Evolutionary conservation across 345 rosid genomes (phyloP).

Genomic region (Camelina neglecta): DNA sequence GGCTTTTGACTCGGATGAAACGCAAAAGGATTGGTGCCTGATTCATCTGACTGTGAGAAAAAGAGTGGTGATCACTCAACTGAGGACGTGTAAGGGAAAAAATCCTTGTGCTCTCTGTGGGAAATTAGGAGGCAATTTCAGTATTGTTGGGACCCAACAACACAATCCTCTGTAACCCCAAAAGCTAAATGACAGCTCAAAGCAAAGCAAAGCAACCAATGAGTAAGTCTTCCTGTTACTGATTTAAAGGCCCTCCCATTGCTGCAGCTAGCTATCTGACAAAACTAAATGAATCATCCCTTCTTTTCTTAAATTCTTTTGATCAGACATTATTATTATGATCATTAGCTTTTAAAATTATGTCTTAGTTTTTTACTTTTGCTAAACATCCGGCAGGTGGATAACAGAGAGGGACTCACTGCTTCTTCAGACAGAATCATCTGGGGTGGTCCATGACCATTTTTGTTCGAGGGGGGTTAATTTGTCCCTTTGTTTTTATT

Average conservation of each 20-base stretch:
- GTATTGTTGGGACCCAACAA: slow-evolving; percentile 54
- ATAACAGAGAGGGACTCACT: slow-evolving; percentile 38
- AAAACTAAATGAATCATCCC: slow-evolving; percentile 33
- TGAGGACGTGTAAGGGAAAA: slow-evolving; percentile 41
- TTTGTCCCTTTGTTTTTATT: background rate
- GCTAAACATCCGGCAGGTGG: slow-evolving; percentile 47
- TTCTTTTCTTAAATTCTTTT: slow-evolving; percentile 28
- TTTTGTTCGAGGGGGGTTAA: no score
- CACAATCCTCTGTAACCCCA: slow-evolving; percentile 30
- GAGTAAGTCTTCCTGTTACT: slow-evolving; percentile 44
- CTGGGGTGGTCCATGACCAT: slow-evolving; percentile 7
- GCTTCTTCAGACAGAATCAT: slow-evolving; percentile 45
- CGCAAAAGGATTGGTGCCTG: slow-evolving; percentile 49
- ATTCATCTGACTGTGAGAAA: slow-evolving; percentile 45
- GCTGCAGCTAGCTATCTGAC: slow-evolving; percentile 30
- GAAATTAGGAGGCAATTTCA: slow-evolving; percentile 47
- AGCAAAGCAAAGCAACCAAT: slow-evolving; percentile 50
- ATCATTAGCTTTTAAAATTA: slow-evolving; percentile 16
- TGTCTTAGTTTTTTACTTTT: slow-evolving; percentile 27
- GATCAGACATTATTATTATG: slow-evolving; percentile 30
- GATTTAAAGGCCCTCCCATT: slow-evolving; percentile 41
- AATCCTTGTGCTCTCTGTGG: slow-evolving; percentile 48
- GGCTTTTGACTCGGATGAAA: slow-evolving; percentile 56
- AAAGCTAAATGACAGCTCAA: slow-evolving; percentile 46
- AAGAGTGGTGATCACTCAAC: slow-evolving; percentile 46